Conservation (phyloP, 495 filamentous ascomycete genomes). For the Tuber aestivum region DNA sequence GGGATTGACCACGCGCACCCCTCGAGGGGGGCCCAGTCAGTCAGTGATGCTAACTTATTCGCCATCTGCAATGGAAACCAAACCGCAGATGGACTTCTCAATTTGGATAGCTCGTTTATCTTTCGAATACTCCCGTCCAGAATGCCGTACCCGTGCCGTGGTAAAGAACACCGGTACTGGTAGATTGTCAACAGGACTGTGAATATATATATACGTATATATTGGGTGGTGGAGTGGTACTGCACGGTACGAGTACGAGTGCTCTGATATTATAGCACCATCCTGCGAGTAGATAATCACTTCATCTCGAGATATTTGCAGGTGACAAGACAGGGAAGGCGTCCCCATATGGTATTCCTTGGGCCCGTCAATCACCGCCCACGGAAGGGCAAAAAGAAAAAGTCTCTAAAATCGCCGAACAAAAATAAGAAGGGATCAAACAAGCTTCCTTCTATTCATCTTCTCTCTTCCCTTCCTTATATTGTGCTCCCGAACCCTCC, state of each 20-base stretch:
- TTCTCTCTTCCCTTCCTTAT: background rate
- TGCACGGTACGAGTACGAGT: too few species aligned
- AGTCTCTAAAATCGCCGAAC: background rate
- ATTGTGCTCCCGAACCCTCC: background rate
- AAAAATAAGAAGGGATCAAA: slow-evolving; percentile 1
- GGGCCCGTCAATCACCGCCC: background rate
- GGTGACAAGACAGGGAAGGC: background rate
- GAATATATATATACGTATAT: slow-evolving; percentile 1
- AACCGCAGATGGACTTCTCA: background rate
- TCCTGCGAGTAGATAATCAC: background rate
- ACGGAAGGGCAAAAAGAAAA: background rate
- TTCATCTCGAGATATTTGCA: background rate
- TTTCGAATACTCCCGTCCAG: background rate
- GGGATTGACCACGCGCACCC: background rate
- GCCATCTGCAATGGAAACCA: background rate
- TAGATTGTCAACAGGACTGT: background rate
- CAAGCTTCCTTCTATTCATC: background rate
- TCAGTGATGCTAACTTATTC: background rate
- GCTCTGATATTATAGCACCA: background rate
- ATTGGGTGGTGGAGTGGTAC: background rate
- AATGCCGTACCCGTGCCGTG: background rate
- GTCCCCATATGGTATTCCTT: background rate
- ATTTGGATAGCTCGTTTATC: background rate
- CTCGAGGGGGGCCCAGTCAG: background rate
- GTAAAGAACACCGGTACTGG: background rate